These are phyloP conservation scores for Leishmania turanica DNA, from an alignment of 208 protist genomes.

Conservation along the genomic window DNA sequence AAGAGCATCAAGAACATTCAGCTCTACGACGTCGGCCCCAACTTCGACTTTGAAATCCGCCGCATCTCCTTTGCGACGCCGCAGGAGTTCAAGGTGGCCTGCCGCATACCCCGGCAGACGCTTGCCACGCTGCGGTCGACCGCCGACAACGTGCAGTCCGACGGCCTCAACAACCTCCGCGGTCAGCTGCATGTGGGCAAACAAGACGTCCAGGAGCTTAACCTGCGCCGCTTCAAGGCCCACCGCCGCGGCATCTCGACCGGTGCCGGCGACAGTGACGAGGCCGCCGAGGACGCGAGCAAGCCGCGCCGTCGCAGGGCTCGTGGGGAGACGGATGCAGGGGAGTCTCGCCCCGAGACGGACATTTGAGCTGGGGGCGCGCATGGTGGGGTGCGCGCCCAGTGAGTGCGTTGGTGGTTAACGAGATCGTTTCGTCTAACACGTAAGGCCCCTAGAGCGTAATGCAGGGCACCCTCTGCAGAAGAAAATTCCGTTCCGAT, in stretches of 20 bases:
- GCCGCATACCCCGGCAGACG: conserved; percentile 56
- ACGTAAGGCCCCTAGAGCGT: neutral
- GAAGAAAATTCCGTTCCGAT: neutral
- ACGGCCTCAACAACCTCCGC: conserved; percentile 76
- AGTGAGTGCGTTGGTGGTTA: neutral
- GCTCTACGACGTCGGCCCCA: conserved; percentile 83
- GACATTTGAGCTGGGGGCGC: conserved; percentile 17
- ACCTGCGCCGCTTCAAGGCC: conserved; percentile 86
- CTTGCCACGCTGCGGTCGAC: conserved; percentile 66
- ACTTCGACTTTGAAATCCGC: conserved; percentile 84
- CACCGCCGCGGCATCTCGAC: conserved; percentile 38
- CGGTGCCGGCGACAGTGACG: neutral
- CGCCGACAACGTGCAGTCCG: conserved; percentile 65
- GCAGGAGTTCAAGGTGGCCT: conserved; percentile 81
- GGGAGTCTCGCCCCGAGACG: conserved; percentile 20
- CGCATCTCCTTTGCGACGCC: conserved; percentile 75
- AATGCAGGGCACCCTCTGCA: neutral
- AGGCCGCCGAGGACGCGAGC: conserved; percentile 9
- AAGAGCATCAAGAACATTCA: conserved; percentile 59
- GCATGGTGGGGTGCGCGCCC: neutral
- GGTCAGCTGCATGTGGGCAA: conserved; percentile 89
- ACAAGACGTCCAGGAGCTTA: conserved; percentile 71
- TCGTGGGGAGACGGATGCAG: conserved; percentile 8
- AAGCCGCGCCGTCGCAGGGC: conserved; percentile 19
- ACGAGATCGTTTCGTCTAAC: neutral